Percentiles rank a stretch among this genome's conserved stretches.
Conservation (phyloP, 2,329 filamentous ascomycete species). For the Colletotrichum lupini region DNA sequence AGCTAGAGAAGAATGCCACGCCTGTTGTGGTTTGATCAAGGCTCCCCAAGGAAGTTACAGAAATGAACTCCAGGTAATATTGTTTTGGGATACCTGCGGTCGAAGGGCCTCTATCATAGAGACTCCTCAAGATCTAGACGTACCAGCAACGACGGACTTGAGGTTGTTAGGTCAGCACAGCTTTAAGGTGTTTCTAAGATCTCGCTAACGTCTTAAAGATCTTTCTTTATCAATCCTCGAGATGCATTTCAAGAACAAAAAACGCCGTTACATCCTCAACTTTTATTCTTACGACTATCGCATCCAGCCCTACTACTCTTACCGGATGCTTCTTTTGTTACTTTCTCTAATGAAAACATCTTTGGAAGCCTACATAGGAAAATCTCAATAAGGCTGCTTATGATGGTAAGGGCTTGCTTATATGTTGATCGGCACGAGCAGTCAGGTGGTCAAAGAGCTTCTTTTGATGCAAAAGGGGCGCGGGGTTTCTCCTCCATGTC, state of each 20-base stretch:
- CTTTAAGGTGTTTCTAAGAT: not conserved
- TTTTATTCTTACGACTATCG: no score
- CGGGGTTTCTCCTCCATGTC: not conserved
- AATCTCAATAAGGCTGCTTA: no score
- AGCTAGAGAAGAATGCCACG: slow-evolving; percentile 45
- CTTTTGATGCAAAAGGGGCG: no score
- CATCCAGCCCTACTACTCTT: no score
- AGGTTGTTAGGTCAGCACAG: not conserved
- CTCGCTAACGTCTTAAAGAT: not conserved
- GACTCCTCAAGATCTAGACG: not conserved
- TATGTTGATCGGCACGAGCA: no score
- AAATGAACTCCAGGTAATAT: not conserved
- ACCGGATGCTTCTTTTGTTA: no score
- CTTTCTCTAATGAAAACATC: no score
- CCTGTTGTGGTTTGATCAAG: not conserved
- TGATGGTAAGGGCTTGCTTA: no score
- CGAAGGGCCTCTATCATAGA: not conserved
- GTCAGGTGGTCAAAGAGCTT: no score
- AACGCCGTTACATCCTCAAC: no score
- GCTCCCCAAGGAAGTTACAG: not conserved
- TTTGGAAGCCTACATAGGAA: no score
- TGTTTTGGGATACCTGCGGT: not conserved
- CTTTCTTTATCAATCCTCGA: not conserved
- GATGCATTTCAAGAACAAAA: no score
- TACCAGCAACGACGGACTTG: not conserved